These are phyloP conservation scores for Cadophora gregata DNA, from an alignment of 2,329 filamentous ascomycete species.

Conservation along the genomic window DNA sequence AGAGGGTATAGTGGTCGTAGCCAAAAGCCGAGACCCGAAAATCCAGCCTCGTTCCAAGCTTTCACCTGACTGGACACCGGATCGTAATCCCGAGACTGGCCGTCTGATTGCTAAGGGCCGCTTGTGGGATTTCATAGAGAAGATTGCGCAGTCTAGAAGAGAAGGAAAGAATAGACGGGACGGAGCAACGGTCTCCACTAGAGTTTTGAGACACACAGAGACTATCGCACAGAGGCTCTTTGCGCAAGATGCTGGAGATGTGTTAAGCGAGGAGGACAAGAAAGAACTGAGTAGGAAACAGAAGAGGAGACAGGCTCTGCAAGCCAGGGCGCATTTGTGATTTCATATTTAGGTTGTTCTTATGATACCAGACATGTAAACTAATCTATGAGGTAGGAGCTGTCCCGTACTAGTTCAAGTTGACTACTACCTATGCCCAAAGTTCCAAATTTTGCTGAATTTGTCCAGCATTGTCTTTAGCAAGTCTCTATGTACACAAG, in stretches of 20 bases:
- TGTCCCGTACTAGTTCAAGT: not conserved
- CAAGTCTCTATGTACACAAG: not conserved
- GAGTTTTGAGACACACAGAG: constrained; percentile 81
- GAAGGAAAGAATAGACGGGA: constrained; percentile 98
- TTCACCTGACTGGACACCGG: constrained; percentile 75
- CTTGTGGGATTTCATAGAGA: constrained; percentile 91
- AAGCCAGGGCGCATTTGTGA: constrained; percentile 58
- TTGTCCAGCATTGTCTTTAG: not conserved
- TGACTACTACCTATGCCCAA: not conserved
- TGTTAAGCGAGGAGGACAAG: constrained; percentile 57
- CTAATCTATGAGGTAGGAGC: constrained; percentile 19
- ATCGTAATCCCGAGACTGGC: constrained; percentile 65
- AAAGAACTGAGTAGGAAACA: constrained; percentile 54
- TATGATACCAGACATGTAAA: constrained; percentile 30
- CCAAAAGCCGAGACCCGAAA: constrained; percentile 70
- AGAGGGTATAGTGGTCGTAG: constrained; percentile 82
- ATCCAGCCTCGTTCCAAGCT: constrained; percentile 68
- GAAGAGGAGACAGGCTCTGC: constrained; percentile 53
- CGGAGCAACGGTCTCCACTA: constrained; percentile 82
- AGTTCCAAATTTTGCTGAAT: not conserved
- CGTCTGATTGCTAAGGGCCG: constrained; percentile 72
- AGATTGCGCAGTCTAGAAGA: constrained; percentile 79
- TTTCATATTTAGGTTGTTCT: constrained; percentile 14
- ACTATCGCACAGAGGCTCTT: constrained; percentile 74
- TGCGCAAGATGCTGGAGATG: constrained; percentile 49